Conservation (phyloP, 2,329 filamentous ascomycete genomes). For the Dichotomopilus funicola region DNA sequence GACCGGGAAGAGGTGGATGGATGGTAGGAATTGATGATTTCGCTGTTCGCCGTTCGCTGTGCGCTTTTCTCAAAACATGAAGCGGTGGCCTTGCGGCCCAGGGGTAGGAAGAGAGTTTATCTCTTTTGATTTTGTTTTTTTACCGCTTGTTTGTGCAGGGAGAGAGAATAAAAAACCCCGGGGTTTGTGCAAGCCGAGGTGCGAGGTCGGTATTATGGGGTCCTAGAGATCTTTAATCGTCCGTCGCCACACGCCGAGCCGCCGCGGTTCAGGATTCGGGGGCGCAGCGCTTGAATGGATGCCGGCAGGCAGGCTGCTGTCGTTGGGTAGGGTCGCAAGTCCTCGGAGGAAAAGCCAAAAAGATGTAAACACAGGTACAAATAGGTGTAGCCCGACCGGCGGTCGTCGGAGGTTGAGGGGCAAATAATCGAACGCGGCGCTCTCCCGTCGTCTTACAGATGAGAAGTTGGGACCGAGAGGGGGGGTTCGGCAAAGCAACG, state of each 20-base stretch:
- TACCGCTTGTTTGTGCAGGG: neutral
- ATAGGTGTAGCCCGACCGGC: too few relatives aligned
- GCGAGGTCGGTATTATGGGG: conserved; percentile 4
- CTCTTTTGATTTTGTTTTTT: neutral
- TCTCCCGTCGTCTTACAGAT: too few relatives aligned
- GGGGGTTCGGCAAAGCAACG: too few relatives aligned
- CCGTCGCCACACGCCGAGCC: neutral
- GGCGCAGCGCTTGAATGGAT: neutral
- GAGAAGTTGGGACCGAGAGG: too few relatives aligned
- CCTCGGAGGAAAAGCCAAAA: too few relatives aligned
- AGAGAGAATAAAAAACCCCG: neutral
- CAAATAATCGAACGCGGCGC: too few relatives aligned
- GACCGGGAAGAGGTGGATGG: neutral
- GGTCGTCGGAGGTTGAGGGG: too few relatives aligned
- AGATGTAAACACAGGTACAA: too few relatives aligned
- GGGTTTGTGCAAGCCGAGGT: conserved; percentile 3
- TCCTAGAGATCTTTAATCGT: too few relatives aligned
- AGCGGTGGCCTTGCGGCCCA: conserved; percentile 4
- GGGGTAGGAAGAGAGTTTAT: neutral
- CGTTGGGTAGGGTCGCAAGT: too few relatives aligned
- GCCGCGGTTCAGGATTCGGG: conserved; percentile 4
- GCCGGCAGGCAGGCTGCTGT: too few relatives aligned
- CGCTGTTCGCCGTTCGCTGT: neutral
- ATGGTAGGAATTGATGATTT: neutral
- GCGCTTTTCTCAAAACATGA: neutral